Conservation (phyloP, 2,329 filamentous ascomycete species). For the Alternaria dauci region DNA sequence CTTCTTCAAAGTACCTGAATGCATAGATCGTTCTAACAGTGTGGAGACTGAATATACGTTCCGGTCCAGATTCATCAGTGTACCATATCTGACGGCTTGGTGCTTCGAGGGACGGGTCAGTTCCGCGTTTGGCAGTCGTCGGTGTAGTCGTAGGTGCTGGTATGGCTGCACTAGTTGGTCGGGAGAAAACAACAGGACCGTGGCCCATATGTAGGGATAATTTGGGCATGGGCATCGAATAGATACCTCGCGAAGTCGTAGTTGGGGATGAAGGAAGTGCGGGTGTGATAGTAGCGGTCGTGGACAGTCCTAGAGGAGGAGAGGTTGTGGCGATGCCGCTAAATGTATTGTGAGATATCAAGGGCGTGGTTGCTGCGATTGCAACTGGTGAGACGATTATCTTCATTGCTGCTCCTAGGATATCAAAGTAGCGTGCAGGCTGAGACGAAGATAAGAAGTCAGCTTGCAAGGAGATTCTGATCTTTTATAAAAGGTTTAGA, state of each 20-base stretch:
- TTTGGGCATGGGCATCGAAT: background rate
- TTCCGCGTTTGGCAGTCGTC: background rate
- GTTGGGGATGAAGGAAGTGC: background rate
- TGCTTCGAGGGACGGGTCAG: background rate
- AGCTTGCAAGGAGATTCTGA: background rate
- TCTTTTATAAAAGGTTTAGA: background rate
- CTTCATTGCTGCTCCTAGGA: background rate
- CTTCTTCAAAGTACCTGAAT: too few relatives aligned
- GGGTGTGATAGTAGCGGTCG: background rate
- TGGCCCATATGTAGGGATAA: background rate
- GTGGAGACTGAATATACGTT: too few relatives aligned
- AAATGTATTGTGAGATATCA: background rate
- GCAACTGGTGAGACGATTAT: background rate
- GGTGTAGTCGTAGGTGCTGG: background rate
- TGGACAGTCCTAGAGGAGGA: background rate
- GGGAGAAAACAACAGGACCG: background rate
- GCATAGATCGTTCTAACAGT: too few relatives aligned
- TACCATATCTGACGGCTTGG: background rate
- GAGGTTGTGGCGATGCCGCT: background rate
- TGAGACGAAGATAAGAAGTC: rapidly evolving
- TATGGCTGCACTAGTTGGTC: background rate
- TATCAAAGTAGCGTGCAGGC: background rate
- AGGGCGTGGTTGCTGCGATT: background rate
- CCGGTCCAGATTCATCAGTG: too few relatives aligned
- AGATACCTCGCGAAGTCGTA: background rate